Conservation (phyloP, 176 grass and related monocot genomes). For the Carex kokanica region DNA sequence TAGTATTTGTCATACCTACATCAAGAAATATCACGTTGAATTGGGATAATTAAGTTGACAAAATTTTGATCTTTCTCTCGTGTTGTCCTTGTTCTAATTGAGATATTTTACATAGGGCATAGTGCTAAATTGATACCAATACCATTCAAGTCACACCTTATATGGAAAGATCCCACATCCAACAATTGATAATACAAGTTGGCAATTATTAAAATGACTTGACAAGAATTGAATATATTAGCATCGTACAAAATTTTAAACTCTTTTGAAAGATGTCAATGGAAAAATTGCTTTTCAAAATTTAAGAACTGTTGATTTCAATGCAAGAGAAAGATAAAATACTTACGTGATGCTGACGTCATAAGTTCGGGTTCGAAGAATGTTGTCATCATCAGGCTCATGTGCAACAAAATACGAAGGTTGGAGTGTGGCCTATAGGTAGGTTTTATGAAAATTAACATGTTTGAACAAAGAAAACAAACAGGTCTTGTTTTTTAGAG, state of each 20-base stretch:
- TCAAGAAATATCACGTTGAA: conserved; percentile 20
- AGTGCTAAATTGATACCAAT: not conserved
- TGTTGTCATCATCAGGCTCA: conserved; percentile 93
- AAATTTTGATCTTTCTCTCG: not conserved
- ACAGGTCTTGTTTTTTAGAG: conserved; percentile 11
- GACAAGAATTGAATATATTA: not conserved
- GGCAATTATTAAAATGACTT: not conserved
- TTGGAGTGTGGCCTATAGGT: conserved; percentile 49
- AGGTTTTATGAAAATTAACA: conserved; percentile 18
- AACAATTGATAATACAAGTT: not conserved
- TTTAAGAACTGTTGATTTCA: not conserved
- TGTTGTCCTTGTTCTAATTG: not conserved
- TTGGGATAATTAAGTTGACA: not conserved
- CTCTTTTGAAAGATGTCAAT: not conserved
- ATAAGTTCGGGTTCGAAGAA: conserved; percentile 88
- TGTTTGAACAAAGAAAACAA: conserved; percentile 21
- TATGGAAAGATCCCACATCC: conserved; percentile 2
- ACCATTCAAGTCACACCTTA: not conserved
- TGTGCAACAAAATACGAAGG: conserved; percentile 74
- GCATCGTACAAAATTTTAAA: not conserved
- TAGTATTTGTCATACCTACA: conserved; percentile 96
- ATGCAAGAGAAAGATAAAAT: conserved; percentile 9
- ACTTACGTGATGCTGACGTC: conserved; percentile 97
- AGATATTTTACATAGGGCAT: not conserved
- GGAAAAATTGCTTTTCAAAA: not conserved